These are phyloP conservation scores for Baudoinia panamericana DNA, from an alignment of 495 filamentous ascomycete species.

Conservation along the genomic window DNA sequence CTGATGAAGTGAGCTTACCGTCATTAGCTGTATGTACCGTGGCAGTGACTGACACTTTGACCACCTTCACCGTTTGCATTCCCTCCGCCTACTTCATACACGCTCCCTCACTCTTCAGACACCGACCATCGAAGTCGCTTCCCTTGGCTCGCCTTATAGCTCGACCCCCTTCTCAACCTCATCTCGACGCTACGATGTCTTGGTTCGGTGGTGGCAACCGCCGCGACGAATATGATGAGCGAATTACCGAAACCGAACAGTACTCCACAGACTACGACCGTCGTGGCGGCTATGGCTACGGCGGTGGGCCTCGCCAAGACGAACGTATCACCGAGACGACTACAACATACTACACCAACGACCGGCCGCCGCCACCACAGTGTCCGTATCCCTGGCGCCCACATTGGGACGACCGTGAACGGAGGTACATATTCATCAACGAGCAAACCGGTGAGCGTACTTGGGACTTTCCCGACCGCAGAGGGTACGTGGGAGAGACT, in stretches of 20 bases:
- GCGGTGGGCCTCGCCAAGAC: constrained; percentile 6
- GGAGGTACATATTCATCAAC: constrained; percentile 50
- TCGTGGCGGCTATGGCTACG: not conserved
- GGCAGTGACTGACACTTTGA: too few relatives aligned
- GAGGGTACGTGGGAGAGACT: not conserved
- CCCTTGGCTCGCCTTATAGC: too few relatives aligned
- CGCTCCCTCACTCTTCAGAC: too few relatives aligned
- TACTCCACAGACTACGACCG: constrained; percentile 11
- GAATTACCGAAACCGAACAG: constrained; percentile 5
- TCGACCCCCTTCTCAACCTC: too few relatives aligned
- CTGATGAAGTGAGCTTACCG: too few relatives aligned
- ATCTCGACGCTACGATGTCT: not conserved
- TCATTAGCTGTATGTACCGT: too few relatives aligned
- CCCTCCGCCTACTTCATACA: too few relatives aligned
- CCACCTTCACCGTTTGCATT: too few relatives aligned
- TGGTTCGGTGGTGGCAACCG: constrained; percentile 1
- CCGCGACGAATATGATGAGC: constrained; percentile 6
- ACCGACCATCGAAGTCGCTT: too few relatives aligned
- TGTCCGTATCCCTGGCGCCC: constrained; percentile 47
- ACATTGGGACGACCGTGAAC: constrained; percentile 42
- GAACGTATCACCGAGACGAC: constrained; percentile 7
- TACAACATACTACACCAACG: constrained; percentile 5
- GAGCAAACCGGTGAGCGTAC: constrained; percentile 45
- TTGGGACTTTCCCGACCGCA: constrained; percentile 35
- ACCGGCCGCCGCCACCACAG: constrained; percentile 14